Base-by-base conservation (phyloP, 331 rosid species). In the Malus hybrid region DNA sequence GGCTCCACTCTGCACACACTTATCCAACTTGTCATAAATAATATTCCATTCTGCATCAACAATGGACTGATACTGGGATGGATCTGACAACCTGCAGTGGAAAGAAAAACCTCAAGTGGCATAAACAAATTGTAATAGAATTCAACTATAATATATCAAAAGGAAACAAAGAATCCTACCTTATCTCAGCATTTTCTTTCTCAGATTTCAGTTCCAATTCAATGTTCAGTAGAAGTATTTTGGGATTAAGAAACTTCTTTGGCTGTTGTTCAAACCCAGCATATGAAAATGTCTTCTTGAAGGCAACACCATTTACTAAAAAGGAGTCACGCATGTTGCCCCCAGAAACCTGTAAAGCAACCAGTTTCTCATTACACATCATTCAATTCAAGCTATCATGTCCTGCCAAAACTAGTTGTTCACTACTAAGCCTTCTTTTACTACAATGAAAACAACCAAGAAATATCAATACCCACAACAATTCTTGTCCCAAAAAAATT, bases 21-120 rank as follows among this genome's bases (percentile, higher is more conserved):
- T 92, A 79, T 92, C 99, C 80, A 95, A 83, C 79, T 95, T 95
- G 85, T 95, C 99, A 75, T 95, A 95, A 66, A 95, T 95, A 67
- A 95, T 95, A 83, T 95, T 95, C 99, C 99, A 95, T 81, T 95
- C 99, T 27, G 99, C 99, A 86, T 95, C 99, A 52, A 95, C 99
- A 83, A 95, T 95, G 66, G 99, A 92, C 75, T 95, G 99, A 83
- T 95, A 95, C 61, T 95, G 96, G 0, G 93, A 85, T 67, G 99
- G 99, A 85, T 95, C 99, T 24, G 99, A 86, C 77, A 95, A 88
- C 82, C 99, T 95, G 89, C 83, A 70, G 57, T 67, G 72, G 70
- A 67, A 27, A 57, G 59, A 82, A 62, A 48, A 65, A 59, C 76
- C 68, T 74, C 9, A 1, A 9, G 62, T 27, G 5, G 72, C 13